Percentiles rank a stretch among this genome's conserved stretches.
phyloP scores from a whole-genome alignment of 2,329 filamentous ascomycete genomes.

The Cladobotryum protrusum region DNA sequence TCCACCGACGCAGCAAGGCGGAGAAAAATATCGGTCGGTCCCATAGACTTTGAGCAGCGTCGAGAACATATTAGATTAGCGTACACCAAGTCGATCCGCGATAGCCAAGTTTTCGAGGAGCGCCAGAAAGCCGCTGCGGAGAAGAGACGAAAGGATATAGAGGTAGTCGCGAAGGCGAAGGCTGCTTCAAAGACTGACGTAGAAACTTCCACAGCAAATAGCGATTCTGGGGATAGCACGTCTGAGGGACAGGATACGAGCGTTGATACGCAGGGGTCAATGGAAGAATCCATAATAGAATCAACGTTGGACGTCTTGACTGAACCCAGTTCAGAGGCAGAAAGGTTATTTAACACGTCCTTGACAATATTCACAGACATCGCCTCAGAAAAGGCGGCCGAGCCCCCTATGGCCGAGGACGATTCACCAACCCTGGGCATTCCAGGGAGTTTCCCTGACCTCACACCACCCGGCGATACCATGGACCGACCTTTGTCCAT shows the following conservation, averaged over 20 bases:
- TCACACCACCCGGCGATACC: slow-evolving; percentile 30
- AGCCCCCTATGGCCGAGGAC: slow-evolving; percentile 12
- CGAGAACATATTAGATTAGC: slow-evolving; percentile 78
- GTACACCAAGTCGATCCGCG: slow-evolving; percentile 76
- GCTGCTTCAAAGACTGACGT: slow-evolving; percentile 18
- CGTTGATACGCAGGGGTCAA: background rate
- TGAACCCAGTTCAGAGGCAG: background rate
- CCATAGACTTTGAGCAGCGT: slow-evolving; percentile 78
- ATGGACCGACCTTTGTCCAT: slow-evolving; percentile 50
- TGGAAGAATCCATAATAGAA: background rate
- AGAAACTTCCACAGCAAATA: slow-evolving; percentile 5
- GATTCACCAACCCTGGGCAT: slow-evolving; percentile 64
- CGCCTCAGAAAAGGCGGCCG: slow-evolving; percentile 1
- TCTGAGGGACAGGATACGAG: background rate
- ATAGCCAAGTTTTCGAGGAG: slow-evolving; percentile 57
- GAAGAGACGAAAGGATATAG: slow-evolving; percentile 43
- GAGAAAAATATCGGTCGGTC: slow-evolving; percentile 57
- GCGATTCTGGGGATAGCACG: background rate
- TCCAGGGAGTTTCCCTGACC: slow-evolving; percentile 53
- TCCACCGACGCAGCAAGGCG: slow-evolving; percentile 36
- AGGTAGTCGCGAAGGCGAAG: slow-evolving; percentile 40
- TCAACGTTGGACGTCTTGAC: slow-evolving; percentile 2
- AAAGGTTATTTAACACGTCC: background rate
- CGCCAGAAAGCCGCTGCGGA: slow-evolving; percentile 46
- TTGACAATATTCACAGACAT: slow-evolving; percentile 12